Percentiles rank a stretch among this genome's conserved stretches.
Conservation (phyloP, 441 rosid genomes). For the Populus hybrid region DNA sequence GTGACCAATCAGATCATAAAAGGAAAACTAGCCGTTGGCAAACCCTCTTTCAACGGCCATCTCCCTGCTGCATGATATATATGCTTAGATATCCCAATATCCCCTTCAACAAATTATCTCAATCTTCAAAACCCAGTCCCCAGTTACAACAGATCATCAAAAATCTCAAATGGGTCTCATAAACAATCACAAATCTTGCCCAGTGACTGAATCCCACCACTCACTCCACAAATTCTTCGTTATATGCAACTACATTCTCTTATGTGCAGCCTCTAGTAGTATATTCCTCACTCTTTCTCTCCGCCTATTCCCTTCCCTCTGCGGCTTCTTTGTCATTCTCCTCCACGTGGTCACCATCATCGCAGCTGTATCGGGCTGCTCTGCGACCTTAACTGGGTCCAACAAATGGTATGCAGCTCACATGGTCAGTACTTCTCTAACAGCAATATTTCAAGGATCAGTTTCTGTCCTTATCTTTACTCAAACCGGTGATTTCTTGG, state of each 20-base stretch:
- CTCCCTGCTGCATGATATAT: background rate
- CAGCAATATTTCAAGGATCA: slow-evolving; percentile 86
- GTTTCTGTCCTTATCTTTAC: slow-evolving; percentile 71
- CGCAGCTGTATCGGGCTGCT: slow-evolving; percentile 71
- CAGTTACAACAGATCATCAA: background rate
- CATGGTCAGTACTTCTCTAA: slow-evolving; percentile 74
- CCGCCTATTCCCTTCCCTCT: slow-evolving; percentile 72
- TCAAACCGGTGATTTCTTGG: slow-evolving; percentile 58
- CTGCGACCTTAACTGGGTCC: slow-evolving; percentile 46
- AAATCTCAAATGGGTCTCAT: slow-evolving; percentile 35
- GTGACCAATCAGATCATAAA: background rate
- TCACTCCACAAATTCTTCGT: slow-evolving; percentile 65
- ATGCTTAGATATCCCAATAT: background rate
- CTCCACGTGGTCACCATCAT: slow-evolving; percentile 64
- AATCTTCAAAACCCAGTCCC: background rate
- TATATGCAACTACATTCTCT: slow-evolving; percentile 76
- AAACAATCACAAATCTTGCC: slow-evolving; percentile 28
- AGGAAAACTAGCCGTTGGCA: slow-evolving; percentile 16
- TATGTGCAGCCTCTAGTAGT: slow-evolving; percentile 86
- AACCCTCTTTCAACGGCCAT: background rate
- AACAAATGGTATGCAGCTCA: slow-evolving; percentile 65
- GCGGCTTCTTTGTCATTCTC: slow-evolving; percentile 70
- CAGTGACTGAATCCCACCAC: slow-evolving; percentile 37
- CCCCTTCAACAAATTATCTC: background rate
- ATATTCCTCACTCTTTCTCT: slow-evolving; percentile 90